These are phyloP conservation scores for carrot (Daucus carota) DNA, from an alignment of 129 eudicot genomes.

Conservation along the genomic window DH1_v3.0 NC_030382.2:39436501-39437000, in stretches of 20 bases:
- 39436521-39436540: constrained; percentile 54
- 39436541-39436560: constrained; percentile 56
- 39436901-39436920: constrained; percentile 71
- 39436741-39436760: constrained; percentile 63
- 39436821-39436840: constrained; percentile 68
- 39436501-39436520: constrained; percentile 59
- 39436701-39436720: constrained; percentile 42
- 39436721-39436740: constrained; percentile 60
- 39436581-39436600: constrained; percentile 45
- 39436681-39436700: constrained; percentile 26
- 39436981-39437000: constrained; percentile 25
- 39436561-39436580: constrained; percentile 55
- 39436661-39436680: constrained; percentile 15
- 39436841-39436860: constrained; percentile 65
- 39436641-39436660: constrained; percentile 16
- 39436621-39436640: constrained; percentile 33
- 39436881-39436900: constrained; percentile 37
- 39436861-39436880: constrained; percentile 28
- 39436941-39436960: constrained; percentile 17
- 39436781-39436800: constrained; percentile 70
- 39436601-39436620: constrained; percentile 57
- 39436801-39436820: constrained; percentile 35
- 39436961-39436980: constrained; percentile 36
- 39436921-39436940: constrained; percentile 37
- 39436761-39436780: constrained; percentile 45